Evolutionary conservation across 1,284 basidiomycete genomes (phyloP).

Genomic region (Cutaneotrichosporon sp.): DNA sequence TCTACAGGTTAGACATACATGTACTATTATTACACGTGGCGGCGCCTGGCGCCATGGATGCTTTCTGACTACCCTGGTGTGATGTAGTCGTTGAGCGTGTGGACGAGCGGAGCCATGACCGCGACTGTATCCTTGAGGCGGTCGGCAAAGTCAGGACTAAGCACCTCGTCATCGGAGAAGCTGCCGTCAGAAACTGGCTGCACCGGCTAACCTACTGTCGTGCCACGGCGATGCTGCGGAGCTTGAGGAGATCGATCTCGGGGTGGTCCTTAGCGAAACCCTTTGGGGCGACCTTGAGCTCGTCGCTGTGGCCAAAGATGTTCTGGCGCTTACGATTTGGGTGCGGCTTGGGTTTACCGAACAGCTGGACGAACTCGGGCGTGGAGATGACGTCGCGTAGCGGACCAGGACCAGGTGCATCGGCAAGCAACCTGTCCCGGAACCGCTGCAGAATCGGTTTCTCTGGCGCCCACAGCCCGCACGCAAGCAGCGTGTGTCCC

Average conservation of each 20-base stretch:
- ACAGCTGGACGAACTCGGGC: slow-evolving; percentile 63
- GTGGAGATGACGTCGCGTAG: slow-evolving; percentile 63
- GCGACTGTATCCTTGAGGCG: slow-evolving; percentile 56
- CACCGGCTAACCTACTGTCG: slow-evolving; percentile 54
- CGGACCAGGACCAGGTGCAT: slow-evolving; percentile 52
- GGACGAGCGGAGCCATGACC: slow-evolving; percentile 69
- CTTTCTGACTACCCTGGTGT: not conserved
- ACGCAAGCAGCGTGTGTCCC: slow-evolving; percentile 64
- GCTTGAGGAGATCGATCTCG: slow-evolving; percentile 80
- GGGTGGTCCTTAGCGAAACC: slow-evolving; percentile 74
- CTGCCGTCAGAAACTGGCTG: slow-evolving; percentile 50
- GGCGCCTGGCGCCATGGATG: too few relatives aligned
- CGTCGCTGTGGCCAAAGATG: slow-evolving; percentile 74
- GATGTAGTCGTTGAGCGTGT: slow-evolving; percentile 34
- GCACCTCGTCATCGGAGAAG: slow-evolving; percentile 69
- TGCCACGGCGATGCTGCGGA: slow-evolving; percentile 68
- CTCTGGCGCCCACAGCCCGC: slow-evolving; percentile 76
- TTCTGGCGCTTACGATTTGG: slow-evolving; percentile 61
- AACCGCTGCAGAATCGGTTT: slow-evolving; percentile 71
- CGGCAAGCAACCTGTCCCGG: slow-evolving; percentile 59
- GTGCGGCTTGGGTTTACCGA: slow-evolving; percentile 63
- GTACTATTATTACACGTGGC: too few relatives aligned
- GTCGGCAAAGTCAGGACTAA: slow-evolving; percentile 61
- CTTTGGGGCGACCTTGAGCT: slow-evolving; percentile 79
- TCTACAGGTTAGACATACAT: too few relatives aligned